These are phyloP conservation scores for Corymbia maculata DNA, from an alignment of 345 rosid genomes.

Conservation along the genomic window DNA sequence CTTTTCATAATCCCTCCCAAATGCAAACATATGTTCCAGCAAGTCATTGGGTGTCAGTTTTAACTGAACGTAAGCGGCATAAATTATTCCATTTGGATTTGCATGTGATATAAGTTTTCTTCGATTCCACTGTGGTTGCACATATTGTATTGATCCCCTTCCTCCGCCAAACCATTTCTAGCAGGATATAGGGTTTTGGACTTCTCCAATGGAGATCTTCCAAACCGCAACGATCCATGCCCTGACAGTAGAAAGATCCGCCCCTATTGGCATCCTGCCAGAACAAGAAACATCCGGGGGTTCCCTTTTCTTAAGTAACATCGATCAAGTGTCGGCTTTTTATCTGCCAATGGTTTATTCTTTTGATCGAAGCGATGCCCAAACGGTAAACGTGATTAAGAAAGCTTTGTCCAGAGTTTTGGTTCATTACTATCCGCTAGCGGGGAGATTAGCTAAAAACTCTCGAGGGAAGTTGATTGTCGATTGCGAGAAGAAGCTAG, in stretches of 20 bases:
- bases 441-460: conserved; percentile 41
- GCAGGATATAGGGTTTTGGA: neutral
- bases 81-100: neutral
- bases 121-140: neutral
- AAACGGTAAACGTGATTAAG: conserved; percentile 20
- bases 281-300: neutral
- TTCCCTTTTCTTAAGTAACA: neutral
- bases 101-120: neutral
- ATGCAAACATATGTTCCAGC: neutral
- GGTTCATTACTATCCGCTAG: conserved; percentile 50
- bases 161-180: neutral
- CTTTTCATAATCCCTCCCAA: neutral
- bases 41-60: neutral
- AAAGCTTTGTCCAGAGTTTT: conserved; percentile 40
- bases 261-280: neutral
- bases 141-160: neutral
- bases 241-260: neutral
- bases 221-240: neutral
- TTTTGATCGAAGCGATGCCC: neutral
- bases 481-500: conserved; percentile 16
- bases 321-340: neutral
- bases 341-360: neutral
- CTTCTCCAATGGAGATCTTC: neutral
- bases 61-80: neutral
- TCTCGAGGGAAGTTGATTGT: conserved; percentile 18